These are phyloP conservation scores for Zymoseptoria brevis DNA, from an alignment of 2,329 filamentous ascomycete species.

Conservation along the genomic window DNA sequence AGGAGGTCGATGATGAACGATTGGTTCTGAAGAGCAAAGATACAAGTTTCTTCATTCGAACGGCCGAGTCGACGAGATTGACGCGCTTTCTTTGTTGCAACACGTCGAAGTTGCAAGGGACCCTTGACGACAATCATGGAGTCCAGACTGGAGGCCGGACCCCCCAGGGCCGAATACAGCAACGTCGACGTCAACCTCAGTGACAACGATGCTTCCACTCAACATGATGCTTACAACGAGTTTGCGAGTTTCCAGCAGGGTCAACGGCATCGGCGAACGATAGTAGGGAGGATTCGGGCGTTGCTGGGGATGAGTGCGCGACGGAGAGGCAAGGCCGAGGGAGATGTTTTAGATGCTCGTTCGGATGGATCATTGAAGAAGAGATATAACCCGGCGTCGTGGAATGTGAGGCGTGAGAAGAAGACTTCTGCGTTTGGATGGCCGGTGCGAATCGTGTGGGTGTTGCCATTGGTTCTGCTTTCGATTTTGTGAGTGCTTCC, in stretches of 20 bases:
- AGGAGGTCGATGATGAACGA: not conserved
- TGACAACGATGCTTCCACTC: not conserved
- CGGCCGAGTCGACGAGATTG: too few species aligned
- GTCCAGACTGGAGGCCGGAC: not conserved
- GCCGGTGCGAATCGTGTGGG: not conserved
- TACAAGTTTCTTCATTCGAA: not conserved
- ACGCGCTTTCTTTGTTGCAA: too few species aligned
- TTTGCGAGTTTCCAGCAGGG: not conserved
- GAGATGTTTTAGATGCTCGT: not conserved
- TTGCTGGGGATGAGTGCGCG: constrained; percentile 5
- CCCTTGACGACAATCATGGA: not conserved
- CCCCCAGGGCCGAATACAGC: not conserved
- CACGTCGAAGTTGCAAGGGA: not conserved
- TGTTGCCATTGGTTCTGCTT: constrained; percentile 9
- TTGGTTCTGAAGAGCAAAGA: not conserved
- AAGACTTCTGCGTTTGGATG: not conserved
- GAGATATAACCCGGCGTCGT: not conserved
- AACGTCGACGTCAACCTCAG: not conserved
- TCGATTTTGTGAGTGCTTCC: constrained; percentile 14
- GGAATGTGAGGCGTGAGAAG: not conserved
- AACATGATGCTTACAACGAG: not conserved
- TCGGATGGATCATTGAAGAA: not conserved
- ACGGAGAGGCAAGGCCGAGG: not conserved
- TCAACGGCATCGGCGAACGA: not conserved
- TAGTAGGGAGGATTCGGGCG: constrained; percentile 2